phyloP scores from a whole-genome alignment of 2,329 filamentous ascomycete species.

The Epichloe uncinata region DNA sequence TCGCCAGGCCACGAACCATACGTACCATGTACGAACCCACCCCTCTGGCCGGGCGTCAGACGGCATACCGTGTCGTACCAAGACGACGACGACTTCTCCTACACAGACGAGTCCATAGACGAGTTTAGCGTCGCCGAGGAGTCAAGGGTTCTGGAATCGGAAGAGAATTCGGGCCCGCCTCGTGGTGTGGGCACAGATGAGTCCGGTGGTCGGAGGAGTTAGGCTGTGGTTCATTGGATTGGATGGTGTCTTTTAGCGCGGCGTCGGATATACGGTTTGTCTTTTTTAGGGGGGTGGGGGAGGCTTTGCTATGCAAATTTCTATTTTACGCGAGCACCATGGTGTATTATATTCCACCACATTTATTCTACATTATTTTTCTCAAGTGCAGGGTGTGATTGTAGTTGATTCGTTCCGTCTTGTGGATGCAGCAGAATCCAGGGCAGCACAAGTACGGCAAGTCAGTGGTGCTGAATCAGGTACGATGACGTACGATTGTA shows the following conservation, averaged over 20 bases:
- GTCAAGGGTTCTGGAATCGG: background rate
- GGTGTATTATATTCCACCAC: too few relatives aligned
- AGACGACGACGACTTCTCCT: conserved; percentile 21
- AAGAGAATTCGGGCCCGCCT: background rate
- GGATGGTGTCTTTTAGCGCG: background rate
- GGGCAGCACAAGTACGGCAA: too few relatives aligned
- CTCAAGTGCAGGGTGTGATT: too few relatives aligned
- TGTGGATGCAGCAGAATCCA: too few relatives aligned
- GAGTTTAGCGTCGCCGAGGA: conserved; percentile 9
- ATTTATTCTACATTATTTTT: too few relatives aligned
- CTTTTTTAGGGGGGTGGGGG: background rate
- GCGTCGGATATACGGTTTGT: background rate
- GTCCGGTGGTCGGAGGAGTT: background rate
- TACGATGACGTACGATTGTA: too few relatives aligned
- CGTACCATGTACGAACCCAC: conserved; percentile 22
- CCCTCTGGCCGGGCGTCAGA: conserved; percentile 29
- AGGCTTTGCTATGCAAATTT: too few relatives aligned
- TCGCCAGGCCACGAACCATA: conserved; percentile 12
- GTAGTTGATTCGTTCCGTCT: too few relatives aligned
- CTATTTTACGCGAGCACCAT: too few relatives aligned
- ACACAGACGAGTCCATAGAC: conserved; percentile 9
- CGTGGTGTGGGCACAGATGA: background rate
- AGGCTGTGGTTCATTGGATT: background rate
- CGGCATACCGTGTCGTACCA: conserved; percentile 17
- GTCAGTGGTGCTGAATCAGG: too few relatives aligned